Evolutionary conservation across 2,329 filamentous ascomycete species (phyloP).

Genomic region (Neofusicoccum parvum): DNA sequence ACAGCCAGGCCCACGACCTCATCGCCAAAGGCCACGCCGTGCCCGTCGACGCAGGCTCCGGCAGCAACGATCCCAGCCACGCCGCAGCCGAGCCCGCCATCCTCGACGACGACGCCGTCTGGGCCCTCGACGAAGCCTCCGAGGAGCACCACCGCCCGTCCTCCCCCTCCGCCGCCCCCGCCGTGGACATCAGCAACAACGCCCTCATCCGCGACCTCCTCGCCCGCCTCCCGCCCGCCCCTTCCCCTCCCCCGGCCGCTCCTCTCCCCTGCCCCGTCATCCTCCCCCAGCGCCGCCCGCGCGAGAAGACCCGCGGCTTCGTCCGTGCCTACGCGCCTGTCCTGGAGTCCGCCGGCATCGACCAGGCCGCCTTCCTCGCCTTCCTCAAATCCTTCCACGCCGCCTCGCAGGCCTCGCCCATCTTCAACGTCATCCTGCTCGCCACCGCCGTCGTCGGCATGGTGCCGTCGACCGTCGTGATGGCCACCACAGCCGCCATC

Average conservation of each 20-base stretch:
- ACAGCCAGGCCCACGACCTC: background rate
- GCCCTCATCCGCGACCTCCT: background rate
- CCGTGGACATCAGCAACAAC: background rate
- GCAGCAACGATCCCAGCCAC: background rate
- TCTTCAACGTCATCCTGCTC: slow-evolving; percentile 24
- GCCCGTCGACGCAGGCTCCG: background rate
- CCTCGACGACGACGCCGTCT: slow-evolving; percentile 4
- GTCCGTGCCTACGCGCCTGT: slow-evolving; percentile 57
- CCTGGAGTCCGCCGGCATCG: slow-evolving; percentile 50
- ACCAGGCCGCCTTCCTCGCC: slow-evolving; percentile 51
- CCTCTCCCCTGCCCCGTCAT: slow-evolving; percentile 46
- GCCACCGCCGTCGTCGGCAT: slow-evolving; percentile 41
- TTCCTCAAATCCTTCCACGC: slow-evolving; percentile 54
- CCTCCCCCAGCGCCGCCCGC: slow-evolving; percentile 55
- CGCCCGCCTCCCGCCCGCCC: background rate
- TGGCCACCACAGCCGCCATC: slow-evolving; percentile 48
- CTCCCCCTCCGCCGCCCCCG: background rate
- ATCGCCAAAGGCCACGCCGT: background rate
- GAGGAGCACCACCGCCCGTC: background rate
- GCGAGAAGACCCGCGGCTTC: slow-evolving; percentile 53
- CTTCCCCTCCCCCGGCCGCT: background rate
- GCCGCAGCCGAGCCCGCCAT: background rate
- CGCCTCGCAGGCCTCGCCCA: slow-evolving; percentile 32
- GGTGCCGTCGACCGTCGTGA: slow-evolving; percentile 44
- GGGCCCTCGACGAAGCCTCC: slow-evolving; percentile 15